Percentiles rank a stretch among this genome's conserved stretches.
These are phyloP conservation scores for Collybiopsis confluens DNA, from an alignment of 768 basidiomycete species.

Conservation along the genomic window DNA sequence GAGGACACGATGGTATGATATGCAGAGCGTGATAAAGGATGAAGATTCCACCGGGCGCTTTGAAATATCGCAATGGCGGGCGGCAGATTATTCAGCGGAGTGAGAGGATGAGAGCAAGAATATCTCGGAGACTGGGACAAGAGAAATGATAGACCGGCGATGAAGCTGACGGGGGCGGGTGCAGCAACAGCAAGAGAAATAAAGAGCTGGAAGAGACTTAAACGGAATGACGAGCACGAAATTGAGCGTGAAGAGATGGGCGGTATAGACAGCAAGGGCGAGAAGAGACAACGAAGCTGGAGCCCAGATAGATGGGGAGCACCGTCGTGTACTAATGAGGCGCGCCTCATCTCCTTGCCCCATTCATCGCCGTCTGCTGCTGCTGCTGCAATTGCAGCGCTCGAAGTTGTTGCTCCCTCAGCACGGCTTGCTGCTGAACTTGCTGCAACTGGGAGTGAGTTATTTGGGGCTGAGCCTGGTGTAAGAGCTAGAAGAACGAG, in stretches of 20 bases:
- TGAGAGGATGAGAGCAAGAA: no score
- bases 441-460: slow-evolving; percentile 15
- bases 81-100: no score
- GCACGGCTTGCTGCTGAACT: not conserved
- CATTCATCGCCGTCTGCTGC: slow-evolving; percentile 20
- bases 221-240: not conserved
- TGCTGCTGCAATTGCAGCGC: slow-evolving; percentile 17
- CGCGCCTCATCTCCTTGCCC: not conserved
- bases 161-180: not conserved
- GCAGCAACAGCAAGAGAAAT: not conserved
- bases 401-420: slow-evolving; percentile 5
- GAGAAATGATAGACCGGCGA: not conserved
- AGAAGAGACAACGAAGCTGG: no score
- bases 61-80: no score
- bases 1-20: not conserved
- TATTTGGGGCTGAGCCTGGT: slow-evolving; percentile 16
- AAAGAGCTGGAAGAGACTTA: not conserved
- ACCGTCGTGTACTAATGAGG: not conserved
- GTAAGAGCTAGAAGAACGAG: not conserved
- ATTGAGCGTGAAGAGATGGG: not conserved
- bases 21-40: no score
- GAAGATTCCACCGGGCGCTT: no score
- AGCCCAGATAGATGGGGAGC: no score
- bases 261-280: not conserved
- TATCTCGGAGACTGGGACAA: no score